Percentiles rank a stretch among this genome's conserved stretches.
Evolutionary conservation across 2,329 filamentous ascomycete genomes (phyloP).

Genomic region (Boeremia exigua): DNA sequence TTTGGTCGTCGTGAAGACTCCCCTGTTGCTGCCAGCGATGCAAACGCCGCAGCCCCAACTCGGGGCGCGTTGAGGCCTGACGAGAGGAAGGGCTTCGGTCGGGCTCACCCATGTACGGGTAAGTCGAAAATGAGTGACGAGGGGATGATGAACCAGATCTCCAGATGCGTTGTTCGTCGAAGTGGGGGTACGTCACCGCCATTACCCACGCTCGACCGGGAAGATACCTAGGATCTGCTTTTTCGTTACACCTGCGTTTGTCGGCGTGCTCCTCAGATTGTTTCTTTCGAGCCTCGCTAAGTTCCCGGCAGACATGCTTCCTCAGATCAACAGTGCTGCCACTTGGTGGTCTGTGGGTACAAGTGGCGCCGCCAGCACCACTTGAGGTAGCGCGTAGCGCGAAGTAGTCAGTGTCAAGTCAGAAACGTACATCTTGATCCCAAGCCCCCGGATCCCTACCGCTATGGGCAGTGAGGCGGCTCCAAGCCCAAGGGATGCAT

Average conservation of each 20-base stretch:
- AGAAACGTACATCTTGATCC: constrained; percentile 41
- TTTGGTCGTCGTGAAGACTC: constrained; percentile 32
- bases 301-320: constrained; percentile 36
- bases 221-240: constrained; percentile 25
- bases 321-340: constrained; percentile 39
- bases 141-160: constrained; percentile 27
- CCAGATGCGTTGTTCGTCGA: constrained; percentile 30
- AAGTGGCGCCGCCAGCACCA: constrained; percentile 47
- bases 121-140: constrained; percentile 34
- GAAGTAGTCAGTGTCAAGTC: constrained; percentile 26
- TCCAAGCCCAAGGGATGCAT: constrained; percentile 38
- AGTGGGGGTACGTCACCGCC: constrained; percentile 44
- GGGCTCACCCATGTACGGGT: constrained; percentile 29
- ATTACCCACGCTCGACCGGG: constrained; percentile 24
- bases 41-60: constrained; percentile 38
- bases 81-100: constrained; percentile 34
- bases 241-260: constrained; percentile 37
- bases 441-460: constrained; percentile 45
- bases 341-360: constrained; percentile 41
- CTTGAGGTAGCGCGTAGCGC: constrained; percentile 39
- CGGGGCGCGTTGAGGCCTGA: constrained; percentile 40
- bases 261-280: constrained; percentile 32
- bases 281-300: constrained; percentile 40
- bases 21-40: constrained; percentile 25
- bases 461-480: constrained; percentile 40